A percentile compares a stretch with the other conserved stretches of the same genome.
phyloP scores from a whole-genome alignment of 1,284 basidiomycete species.

The Naganishia cerealis region DNA sequence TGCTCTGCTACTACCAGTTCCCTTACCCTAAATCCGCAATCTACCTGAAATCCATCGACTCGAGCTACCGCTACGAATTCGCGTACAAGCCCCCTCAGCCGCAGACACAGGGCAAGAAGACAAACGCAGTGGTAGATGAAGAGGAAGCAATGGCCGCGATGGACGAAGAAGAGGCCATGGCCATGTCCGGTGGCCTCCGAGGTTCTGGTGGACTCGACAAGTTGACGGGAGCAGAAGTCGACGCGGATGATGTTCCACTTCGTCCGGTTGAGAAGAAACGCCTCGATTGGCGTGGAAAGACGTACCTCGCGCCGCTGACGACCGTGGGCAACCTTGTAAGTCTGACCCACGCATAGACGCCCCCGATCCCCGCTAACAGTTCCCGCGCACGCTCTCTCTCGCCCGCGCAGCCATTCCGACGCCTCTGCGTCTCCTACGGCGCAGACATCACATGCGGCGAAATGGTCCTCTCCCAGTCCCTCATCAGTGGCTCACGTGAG shows the following conservation, averaged over 20 bases:
- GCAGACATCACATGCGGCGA: constrained; percentile 95
- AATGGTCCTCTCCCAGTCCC: constrained; percentile 78
- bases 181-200: neutral
- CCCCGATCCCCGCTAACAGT: constrained; percentile 1
- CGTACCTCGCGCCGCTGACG: constrained; percentile 90
- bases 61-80: constrained; percentile 24
- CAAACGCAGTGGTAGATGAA: constrained; percentile 4
- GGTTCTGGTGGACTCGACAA: constrained; percentile 32
- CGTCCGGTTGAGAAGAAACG: constrained; percentile 81
- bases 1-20: neutral
- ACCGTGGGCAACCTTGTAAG: constrained; percentile 89
- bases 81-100: constrained; percentile 19
- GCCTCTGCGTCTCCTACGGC: constrained; percentile 80
- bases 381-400: neutral
- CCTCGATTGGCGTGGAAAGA: constrained; percentile 80
- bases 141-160: constrained; percentile 22
- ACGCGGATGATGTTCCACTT: constrained; percentile 62
- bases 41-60: constrained; percentile 18
- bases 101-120: constrained; percentile 5
- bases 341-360: constrained; percentile 28
- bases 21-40: constrained; percentile 15
- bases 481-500: constrained; percentile 76
- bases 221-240: constrained; percentile 32
- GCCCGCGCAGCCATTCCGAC: constrained; percentile 75
- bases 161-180: constrained; percentile 41